phyloP scores from a whole-genome alignment of 345 rosid species.

The Eucalyptus sp. region DNA sequence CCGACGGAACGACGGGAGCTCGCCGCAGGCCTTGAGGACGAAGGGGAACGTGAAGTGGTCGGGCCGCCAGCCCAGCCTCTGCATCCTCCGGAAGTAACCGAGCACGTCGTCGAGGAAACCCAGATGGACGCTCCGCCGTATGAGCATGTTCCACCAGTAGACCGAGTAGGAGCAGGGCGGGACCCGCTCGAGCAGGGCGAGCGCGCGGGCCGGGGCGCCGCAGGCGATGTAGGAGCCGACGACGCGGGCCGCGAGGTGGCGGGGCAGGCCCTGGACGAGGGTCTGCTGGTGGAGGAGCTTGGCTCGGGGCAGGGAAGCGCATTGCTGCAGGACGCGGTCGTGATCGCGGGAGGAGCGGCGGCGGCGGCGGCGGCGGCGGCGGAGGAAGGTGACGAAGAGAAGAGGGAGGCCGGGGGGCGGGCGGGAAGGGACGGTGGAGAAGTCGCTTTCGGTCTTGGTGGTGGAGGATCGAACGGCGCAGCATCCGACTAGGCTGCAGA shows the following conservation, averaged over 20 bases:
- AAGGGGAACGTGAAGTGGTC: conserved; percentile 72
- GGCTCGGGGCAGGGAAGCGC: conserved; percentile 42
- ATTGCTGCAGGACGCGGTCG: conserved; percentile 38
- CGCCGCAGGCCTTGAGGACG: conserved; percentile 71
- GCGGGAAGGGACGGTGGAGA: background rate
- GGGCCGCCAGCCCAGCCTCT: conserved; percentile 46
- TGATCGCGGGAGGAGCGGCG: background rate
- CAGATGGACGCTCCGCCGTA: conserved; percentile 28
- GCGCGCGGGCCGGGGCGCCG: conserved; percentile 24
- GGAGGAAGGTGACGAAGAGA: background rate
- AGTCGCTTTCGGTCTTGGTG: background rate
- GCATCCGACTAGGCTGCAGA: background rate
- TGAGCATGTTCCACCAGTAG: conserved; percentile 68
- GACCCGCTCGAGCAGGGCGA: conserved; percentile 42
- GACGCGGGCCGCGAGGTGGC: conserved; percentile 35
- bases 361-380: too few relatives aligned
- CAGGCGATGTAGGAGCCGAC: conserved; percentile 56
- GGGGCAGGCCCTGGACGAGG: conserved; percentile 28
- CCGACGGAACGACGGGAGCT: conserved; percentile 11
- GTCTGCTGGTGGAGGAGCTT: conserved; percentile 57
- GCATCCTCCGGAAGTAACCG: conserved; percentile 29
- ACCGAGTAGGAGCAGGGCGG: conserved; percentile 35
- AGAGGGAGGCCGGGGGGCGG: background rate
- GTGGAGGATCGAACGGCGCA: background rate
- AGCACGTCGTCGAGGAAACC: conserved; percentile 23